Conservation (phyloP, 495 filamentous ascomycete species). For the Penicillium antarcticum region DNA sequence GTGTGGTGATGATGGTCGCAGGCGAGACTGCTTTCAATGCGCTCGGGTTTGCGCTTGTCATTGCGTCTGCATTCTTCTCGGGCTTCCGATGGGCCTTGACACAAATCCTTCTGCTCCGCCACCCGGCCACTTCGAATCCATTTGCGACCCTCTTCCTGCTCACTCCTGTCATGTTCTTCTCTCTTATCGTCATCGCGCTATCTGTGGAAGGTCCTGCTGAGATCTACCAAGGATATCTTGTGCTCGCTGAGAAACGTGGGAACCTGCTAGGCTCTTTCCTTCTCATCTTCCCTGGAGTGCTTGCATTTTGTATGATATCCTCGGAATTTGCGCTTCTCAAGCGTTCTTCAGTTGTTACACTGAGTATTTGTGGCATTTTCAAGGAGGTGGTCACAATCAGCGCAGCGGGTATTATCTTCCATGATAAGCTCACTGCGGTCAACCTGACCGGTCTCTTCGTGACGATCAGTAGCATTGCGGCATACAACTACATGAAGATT, state of each 20-base stretch:
- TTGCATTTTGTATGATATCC: slow-evolving; percentile 95
- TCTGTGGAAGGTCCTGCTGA: slow-evolving; percentile 76
- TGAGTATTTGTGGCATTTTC: slow-evolving; percentile 97
- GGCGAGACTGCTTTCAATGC: slow-evolving; percentile 90
- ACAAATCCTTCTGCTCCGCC: slow-evolving; percentile 89
- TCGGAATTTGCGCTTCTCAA: slow-evolving; percentile 94
- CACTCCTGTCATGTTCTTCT: slow-evolving; percentile 91
- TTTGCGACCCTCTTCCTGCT: slow-evolving; percentile 97
- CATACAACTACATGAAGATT: slow-evolving; percentile 96
- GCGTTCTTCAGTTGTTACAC: slow-evolving; percentile 91
- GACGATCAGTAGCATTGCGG: slow-evolving; percentile 79
- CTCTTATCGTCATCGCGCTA: slow-evolving; percentile 74
- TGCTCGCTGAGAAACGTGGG: slow-evolving; percentile 67
- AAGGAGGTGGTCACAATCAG: slow-evolving; percentile 98
- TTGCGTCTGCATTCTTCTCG: slow-evolving; percentile 88
- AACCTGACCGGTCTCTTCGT: slow-evolving; percentile 86
- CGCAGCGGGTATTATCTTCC: slow-evolving; percentile 83
- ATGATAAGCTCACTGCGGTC: slow-evolving; percentile 83
- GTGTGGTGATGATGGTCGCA: slow-evolving; percentile 98
- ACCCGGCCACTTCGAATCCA: slow-evolving; percentile 93
- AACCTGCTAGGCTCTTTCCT: slow-evolving; percentile 51
- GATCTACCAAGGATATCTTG: slow-evolving; percentile 58
- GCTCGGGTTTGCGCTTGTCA: slow-evolving; percentile 87
- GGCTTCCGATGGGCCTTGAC: slow-evolving; percentile 97
- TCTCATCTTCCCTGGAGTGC: slow-evolving; percentile 81